These are phyloP conservation scores for Scenedesmus sp. DNA, from an alignment of 163 green algal species.

Conservation along the genomic window DNA sequence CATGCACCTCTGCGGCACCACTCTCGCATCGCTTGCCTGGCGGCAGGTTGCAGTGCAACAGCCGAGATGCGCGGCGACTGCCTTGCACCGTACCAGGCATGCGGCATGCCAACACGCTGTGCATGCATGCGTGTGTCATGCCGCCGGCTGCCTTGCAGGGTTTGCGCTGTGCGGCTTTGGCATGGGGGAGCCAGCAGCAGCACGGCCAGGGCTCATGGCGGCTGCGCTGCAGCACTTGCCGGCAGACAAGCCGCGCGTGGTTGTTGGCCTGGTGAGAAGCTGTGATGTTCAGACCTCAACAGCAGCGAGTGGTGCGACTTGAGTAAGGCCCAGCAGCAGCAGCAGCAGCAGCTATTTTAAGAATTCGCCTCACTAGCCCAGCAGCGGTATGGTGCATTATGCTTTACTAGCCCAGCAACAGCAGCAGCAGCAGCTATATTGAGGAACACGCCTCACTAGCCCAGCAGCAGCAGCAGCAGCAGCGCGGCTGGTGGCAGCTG, in stretches of 20 bases:
- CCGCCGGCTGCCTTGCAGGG: slow-evolving; percentile 45
- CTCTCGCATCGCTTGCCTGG: not conserved
- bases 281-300: no score
- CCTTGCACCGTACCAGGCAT: no score
- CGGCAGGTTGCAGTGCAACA: not conserved
- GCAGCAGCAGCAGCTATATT: not conserved
- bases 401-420: no score
- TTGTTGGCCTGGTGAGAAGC: slow-evolving; percentile 61
- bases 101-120: no score
- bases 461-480: not conserved
- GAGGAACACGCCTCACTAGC: not conserved
- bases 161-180: slow-evolving; percentile 76
- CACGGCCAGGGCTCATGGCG: slow-evolving; percentile 60
- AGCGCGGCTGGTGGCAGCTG: no score
- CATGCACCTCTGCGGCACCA: not conserved
- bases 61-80: no score
- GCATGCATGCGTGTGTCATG: not conserved
- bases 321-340: no score
- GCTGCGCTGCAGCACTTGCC: slow-evolving; percentile 65
- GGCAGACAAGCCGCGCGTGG: slow-evolving; percentile 64
- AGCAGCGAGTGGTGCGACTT: no score
- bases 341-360: no score
- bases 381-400: no score
- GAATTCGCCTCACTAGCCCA: not conserved
- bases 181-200: slow-evolving; percentile 69